These are phyloP conservation scores for Saturnispora mendoncae DNA, from an alignment of 805 yeast genomes.

Conservation along the genomic window DNA sequence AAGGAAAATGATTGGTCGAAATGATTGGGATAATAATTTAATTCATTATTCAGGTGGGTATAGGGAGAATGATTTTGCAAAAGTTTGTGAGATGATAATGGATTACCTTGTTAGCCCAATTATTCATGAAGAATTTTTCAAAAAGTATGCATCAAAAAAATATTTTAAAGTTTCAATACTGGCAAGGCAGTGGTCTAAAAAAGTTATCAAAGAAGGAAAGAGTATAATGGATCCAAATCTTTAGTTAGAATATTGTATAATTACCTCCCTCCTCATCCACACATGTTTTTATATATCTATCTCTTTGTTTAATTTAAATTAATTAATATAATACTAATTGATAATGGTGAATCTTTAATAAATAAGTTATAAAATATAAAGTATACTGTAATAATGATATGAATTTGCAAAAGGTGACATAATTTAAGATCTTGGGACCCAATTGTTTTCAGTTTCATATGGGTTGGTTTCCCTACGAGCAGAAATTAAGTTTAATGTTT, in stretches of 20 bases:
- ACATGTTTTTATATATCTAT: too few relatives aligned
- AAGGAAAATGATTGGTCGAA: constrained; percentile 56
- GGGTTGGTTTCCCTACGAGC: constrained; percentile 27
- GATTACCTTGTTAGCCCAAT: constrained; percentile 74
- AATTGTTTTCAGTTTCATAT: constrained; percentile 19
- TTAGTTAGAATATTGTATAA: constrained; percentile 8
- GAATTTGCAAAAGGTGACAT: background rate
- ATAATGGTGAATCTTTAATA: too few relatives aligned
- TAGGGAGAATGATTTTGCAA: constrained; percentile 59
- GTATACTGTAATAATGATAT: background rate
- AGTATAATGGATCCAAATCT: constrained; percentile 31
- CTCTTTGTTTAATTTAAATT: too few relatives aligned
- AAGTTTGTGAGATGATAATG: constrained; percentile 64
- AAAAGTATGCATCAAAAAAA: constrained; percentile 83
- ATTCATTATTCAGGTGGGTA: constrained; percentile 91
- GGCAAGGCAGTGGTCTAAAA: constrained; percentile 78
- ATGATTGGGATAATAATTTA: constrained; percentile 76
- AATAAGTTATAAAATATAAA: background rate
- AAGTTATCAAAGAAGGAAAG: constrained; percentile 40
- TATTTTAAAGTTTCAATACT: constrained; percentile 78
- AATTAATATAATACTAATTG: too few relatives aligned
- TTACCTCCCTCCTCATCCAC: too few relatives aligned
- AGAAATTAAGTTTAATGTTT: constrained; percentile 20
- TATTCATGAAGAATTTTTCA: constrained; percentile 85
- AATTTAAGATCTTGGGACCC: constrained; percentile 22